Base-by-base conservation (phyloP, 441 rosid species). In the Rhodomyrtus psidioides region DNA sequence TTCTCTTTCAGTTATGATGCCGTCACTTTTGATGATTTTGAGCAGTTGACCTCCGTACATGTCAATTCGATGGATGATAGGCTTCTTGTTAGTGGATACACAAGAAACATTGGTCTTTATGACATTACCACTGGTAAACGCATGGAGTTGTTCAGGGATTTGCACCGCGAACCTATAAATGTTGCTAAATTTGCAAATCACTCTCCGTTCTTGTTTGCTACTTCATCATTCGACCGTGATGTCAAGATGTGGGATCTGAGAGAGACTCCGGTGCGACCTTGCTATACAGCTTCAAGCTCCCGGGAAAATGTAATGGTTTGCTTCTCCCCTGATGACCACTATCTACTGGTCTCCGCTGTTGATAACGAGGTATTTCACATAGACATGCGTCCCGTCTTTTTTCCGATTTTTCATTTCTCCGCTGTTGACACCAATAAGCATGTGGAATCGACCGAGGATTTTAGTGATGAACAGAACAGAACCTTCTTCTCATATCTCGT, bases 211-310 rank as follows among this genome's bases (percentile, higher is more conserved):
- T 62, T 91, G 81, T 92, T 92, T 85, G 92, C 88, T 53, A 92
- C 94, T 82, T 90, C 92, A 6, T 92, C 94, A 53, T 91, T 92
- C 26, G 94, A 92, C 83, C 84, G 85, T 4, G 86, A 90, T 65
- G 92, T 92, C 42, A 92, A 90, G 87, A 87, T 91, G 94, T 92
- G 94, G 94, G 94, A 92, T 84, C 86, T 92, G 89, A 90, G 94
- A 84, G 86, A 87, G 88, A 89, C 87, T 82, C 90, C 81, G 2
- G n/a, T 86, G 53, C 82, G 70, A 82, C 92, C 94, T 84, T 92
- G 94, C 87, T 92, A 89, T 62, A 88, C 91, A 17, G 75, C 90
- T 83, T 89, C 92, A 79, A 91, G 94, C 88, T 88, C 90, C 14
- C 84, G 90, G 75, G 94, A 92, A 87, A 92, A 92, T 28, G 91